Evolutionary conservation across 805 yeast genomes (phyloP).

Genomic region (Pichia kluyveri): DNA sequence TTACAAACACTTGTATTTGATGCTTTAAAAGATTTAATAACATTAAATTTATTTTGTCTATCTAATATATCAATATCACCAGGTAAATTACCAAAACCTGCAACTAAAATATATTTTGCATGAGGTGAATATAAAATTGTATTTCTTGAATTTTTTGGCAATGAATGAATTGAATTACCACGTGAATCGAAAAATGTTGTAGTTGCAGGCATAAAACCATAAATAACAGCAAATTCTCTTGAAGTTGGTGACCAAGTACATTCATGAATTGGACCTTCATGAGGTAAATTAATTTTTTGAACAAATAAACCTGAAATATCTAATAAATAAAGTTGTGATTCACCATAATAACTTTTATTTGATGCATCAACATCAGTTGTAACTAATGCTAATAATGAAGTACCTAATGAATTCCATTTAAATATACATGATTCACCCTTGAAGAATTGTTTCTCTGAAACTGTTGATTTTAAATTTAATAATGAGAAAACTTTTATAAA

Average conservation of each 20-base stretch:
- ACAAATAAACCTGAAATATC: conserved; percentile 92
- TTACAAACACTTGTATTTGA: conserved; percentile 92
- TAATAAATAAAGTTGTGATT: conserved; percentile 80
- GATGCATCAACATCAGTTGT: conserved; percentile 93
- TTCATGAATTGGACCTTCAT: conserved; percentile 96
- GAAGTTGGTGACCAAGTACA: conserved; percentile 96
- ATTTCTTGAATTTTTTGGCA: conserved; percentile 84
- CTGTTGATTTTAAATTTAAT: conserved; percentile 67
- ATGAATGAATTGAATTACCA: conserved; percentile 75
- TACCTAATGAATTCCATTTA: conserved; percentile 92
- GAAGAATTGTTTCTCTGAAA: conserved; percentile 81
- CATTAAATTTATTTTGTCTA: conserved; percentile 74
- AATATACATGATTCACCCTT: conserved; percentile 91
- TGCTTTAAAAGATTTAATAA: conserved; percentile 78
- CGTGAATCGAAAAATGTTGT: conserved; percentile 92
- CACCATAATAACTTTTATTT: conserved; percentile 94
- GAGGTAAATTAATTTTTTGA: conserved; percentile 75
- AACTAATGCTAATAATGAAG: conserved; percentile 86
- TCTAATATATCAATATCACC: conserved; percentile 94
- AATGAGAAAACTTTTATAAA: conserved; percentile 74
- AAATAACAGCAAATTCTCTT: conserved; percentile 93
- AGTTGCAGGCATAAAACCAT: conserved; percentile 96
- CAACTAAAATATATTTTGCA: conserved; percentile 82
- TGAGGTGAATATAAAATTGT: conserved; percentile 90
- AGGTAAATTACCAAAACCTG: conserved; percentile 96